A percentile compares a stretch with the other conserved stretches of the same genome.
Conservation (phyloP, 306 rosid species). For the Acacia melanoxylon region DNA sequence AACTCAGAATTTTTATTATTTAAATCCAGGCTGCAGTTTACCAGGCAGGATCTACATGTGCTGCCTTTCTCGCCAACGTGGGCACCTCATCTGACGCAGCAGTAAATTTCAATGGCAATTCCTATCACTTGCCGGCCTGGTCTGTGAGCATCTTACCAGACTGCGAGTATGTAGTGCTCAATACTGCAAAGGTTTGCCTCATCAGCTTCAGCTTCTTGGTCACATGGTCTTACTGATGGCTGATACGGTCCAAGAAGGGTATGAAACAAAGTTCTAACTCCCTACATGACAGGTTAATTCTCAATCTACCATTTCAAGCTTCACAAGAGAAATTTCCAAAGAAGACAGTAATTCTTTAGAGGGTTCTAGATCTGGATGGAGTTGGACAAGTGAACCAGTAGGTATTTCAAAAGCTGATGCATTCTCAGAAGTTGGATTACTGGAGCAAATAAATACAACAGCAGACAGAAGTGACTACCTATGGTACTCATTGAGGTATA, state of each 20-base stretch:
- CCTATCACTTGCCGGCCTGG: slow-evolving; percentile 89
- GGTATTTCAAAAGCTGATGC: slow-evolving; percentile 81
- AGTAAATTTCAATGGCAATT: slow-evolving; percentile 70
- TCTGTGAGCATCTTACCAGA: slow-evolving; percentile 98
- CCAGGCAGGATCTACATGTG: slow-evolving; percentile 65
- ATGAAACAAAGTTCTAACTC: slow-evolving; percentile 17
- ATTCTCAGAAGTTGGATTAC: slow-evolving; percentile 64
- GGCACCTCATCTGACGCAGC: slow-evolving; percentile 64
- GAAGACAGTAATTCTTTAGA: slow-evolving; percentile 49
- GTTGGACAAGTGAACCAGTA: slow-evolving; percentile 84
- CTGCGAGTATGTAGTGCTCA: slow-evolving; percentile 85
- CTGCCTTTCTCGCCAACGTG: slow-evolving; percentile 83
- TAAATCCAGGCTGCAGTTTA: slow-evolving; percentile 75
- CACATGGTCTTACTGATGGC: background rate
- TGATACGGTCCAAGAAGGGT: background rate
- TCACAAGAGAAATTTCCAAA: slow-evolving; percentile 51
- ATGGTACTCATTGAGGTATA: slow-evolving; percentile 90
- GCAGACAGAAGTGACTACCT: slow-evolving; percentile 92
- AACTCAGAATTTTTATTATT: slow-evolving; percentile 14
- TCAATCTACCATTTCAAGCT: slow-evolving; percentile 58
- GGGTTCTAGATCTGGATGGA: slow-evolving; percentile 64
- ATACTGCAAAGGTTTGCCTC: slow-evolving; percentile 89
- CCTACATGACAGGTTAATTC: slow-evolving; percentile 67
- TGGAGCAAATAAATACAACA: slow-evolving; percentile 89
- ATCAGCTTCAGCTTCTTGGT: slow-evolving; percentile 7